Evolutionary conservation across 805 yeast species (phyloP), one percentile per base, ranked within the genome.

Genomic region (Isabelozyma rhagii): DNA sequence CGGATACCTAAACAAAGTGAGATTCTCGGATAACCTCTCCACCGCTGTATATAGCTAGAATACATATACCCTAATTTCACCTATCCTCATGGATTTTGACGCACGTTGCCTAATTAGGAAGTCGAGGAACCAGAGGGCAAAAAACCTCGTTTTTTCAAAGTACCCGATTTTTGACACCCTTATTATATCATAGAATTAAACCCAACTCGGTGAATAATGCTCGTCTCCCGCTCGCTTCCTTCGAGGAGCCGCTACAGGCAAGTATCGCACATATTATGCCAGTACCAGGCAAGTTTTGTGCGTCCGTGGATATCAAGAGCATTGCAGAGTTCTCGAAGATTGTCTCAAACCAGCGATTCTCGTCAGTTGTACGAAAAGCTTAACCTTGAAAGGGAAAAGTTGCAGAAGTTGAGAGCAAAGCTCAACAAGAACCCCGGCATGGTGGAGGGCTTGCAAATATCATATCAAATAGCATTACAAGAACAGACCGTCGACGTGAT

Each of bases 1-100:
- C 14, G 52, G n/a, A 48, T 55, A 3, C 58, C 58, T 15, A 51
- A 50, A 38, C 48, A 50, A 10, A 41, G 39, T 9, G 53, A 55
- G 11, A 44, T 55, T 10, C 21, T 44, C 25, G 25, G 25, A 21
- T 21, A 21, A 21, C 25, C 25, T 21, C 25, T 6, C 6, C 1
- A 21, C 25, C 5, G 25, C 6, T 21, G 25, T 21, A 21, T 6
- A 21, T 21, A 21, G 6, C 25, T 21, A 21, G 25, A 21, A 21
- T 21, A 21, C 3, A 21, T 21, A 21, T 21, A 21, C 25, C 25
- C 25, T 21, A 21, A 21, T 21, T 21, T 15, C 2, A 21, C 3
- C 5, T 21, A 21, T 3, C 6, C 25, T 21, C 25, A 5, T 2
- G 6, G 6, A 2, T 21, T 21, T 21, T 21, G 25, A 1, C 25